Base-by-base conservation (phyloP, 108 stramenopile genomes). In the Skeletonema tropicum region DNA sequence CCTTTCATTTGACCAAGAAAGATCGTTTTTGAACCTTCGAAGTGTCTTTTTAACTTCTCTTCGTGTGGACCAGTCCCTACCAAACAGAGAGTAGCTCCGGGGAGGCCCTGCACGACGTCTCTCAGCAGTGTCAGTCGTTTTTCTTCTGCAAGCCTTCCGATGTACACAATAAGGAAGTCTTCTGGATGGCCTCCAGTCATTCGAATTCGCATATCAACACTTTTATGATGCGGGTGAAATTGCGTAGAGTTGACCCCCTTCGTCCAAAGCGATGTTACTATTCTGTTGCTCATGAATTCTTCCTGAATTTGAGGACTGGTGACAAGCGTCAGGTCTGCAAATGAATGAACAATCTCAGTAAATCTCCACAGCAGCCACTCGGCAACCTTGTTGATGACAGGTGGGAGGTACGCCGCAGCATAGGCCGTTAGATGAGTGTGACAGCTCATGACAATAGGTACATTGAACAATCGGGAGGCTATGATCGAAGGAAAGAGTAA, bases 341-440 rank as follows among this genome's bases (percentile, higher is more conserved):
- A 74, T 46, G 61, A 75, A 73, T 93, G 95, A 9, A 76, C 78
- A 12, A 67, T 33, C 9, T 74, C 64, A 1, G 90, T 69, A 35
- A 83, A 17, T 17, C 36, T 25, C 89, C 89, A 90, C 12, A 77
- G 64, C 32, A 84, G 33, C 23, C 75, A 64, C 49, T 89, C 88
- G 15, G 63, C 63, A 21, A 86, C 25, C 17, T 79, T 74, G 25
- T 88, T 42, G 64, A 60, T 52, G 17, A 60, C 15, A 17, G 5
- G 14, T 21, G 71, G 45, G 33, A 90, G 21, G 57, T 96, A 94
- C n/a, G 72, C 48, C 39, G 77, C 49, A 1, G 83, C 86, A 63
- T 96, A 96, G 2, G 84, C 64, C 1, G 93, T 88, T 10, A 96
- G 70, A 77, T 94, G 92, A 10, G 95, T 96, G 75, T 96, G 95